Percentiles rank a stretch among this genome's conserved stretches.
Conservation (phyloP, 805 yeast species). For the Tetrapisispora fleetii region DNA sequence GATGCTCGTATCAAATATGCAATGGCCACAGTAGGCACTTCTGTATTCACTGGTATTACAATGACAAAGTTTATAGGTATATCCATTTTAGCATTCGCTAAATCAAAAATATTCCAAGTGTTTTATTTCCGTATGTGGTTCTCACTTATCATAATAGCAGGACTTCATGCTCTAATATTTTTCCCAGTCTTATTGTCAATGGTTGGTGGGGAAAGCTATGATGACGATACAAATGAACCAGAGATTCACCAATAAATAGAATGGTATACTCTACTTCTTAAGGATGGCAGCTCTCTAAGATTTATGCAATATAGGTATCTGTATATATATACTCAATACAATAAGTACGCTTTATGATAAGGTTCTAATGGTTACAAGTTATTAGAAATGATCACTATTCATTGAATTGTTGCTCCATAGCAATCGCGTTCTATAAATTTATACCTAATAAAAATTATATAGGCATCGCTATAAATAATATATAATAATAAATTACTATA, state of each 20-base stretch:
- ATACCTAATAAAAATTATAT: too few species aligned
- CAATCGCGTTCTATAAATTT: too few species aligned
- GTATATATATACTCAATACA: too few species aligned
- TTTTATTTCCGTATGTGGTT: constrained; percentile 96
- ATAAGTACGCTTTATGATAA: too few species aligned
- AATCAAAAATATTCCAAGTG: constrained; percentile 78
- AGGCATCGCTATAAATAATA: too few species aligned
- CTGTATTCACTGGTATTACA: constrained; percentile 86
- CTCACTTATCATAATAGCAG: constrained; percentile 63
- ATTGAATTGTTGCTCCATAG: too few species aligned
- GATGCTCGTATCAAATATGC: constrained; percentile 41
- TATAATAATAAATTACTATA: too few species aligned
- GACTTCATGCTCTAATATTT: constrained; percentile 67
- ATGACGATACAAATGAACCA: neutral
- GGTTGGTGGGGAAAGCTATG: constrained; percentile 41
- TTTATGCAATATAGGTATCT: too few species aligned
- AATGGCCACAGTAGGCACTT: constrained; percentile 71
- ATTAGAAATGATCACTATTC: too few species aligned
- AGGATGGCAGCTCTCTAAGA: too few species aligned
- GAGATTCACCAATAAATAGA: neutral
- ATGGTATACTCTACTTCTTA: too few species aligned
- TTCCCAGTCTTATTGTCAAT: constrained; percentile 64
- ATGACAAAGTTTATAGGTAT: constrained; percentile 86
- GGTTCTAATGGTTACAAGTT: too few species aligned
- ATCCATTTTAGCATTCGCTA: constrained; percentile 73